A percentile compares a stretch with the other conserved stretches of the same genome.
These are phyloP conservation scores for Trichosphaerium sp. DNA, from an alignment of 78 protist genomes.

Conservation along the genomic window DNA sequence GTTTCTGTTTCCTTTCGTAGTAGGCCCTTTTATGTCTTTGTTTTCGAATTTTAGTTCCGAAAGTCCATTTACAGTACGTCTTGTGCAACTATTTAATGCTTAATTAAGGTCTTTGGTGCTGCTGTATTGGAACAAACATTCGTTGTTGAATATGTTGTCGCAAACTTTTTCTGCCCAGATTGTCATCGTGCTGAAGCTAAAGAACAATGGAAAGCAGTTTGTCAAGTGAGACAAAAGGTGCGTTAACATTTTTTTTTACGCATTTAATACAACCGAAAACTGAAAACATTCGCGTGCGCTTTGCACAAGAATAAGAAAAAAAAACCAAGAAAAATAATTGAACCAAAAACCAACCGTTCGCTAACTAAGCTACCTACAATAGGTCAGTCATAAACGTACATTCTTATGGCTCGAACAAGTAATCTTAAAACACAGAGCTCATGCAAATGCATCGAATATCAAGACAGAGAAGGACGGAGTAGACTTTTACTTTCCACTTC, in stretches of 20 bases:
- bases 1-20: conserved; percentile 53
- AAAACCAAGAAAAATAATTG: not conserved
- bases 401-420: conserved; percentile 92
- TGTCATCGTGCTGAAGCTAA: conserved; percentile 83
- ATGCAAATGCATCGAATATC: conserved; percentile 53
- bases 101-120: conserved; percentile 5
- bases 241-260: not conserved
- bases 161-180: conserved; percentile 67
- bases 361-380: no score
- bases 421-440: conserved; percentile 88
- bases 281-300: no score
- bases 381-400: conserved; percentile 86
- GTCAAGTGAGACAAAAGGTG: conserved; percentile 94
- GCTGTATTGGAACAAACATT: conserved; percentile 50
- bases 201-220: conserved; percentile 86
- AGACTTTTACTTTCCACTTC: conserved; percentile 92
- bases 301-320: no score
- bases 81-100: no score
- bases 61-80: not conserved
- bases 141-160: conserved; percentile 80
- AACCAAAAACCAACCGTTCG: not conserved
- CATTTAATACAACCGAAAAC: not conserved
- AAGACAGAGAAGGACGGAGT: conserved; percentile 81
- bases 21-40: conserved; percentile 10
- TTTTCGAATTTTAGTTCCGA: not conserved